Base-by-base conservation (phyloP, 78 protist species). In the Bigelowiella natans region DNA sequence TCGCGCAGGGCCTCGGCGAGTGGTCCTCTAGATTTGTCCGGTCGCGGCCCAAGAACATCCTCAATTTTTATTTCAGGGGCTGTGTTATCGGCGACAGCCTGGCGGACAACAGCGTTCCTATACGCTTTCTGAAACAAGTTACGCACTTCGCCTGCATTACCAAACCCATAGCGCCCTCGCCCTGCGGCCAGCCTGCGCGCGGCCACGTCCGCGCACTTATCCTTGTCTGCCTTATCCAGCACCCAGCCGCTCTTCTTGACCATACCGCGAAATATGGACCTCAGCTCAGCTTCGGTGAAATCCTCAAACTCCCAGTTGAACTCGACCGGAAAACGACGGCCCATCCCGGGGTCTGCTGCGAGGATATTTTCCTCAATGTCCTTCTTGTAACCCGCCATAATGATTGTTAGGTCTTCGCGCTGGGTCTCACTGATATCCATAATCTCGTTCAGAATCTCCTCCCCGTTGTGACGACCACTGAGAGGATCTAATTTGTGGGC, bases 351-450 rank as follows among this genome's bases (percentile, higher is more conserved):
- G 88, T 93, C 91, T 39, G 37, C 1, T 1, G 1, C 36, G 0
- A 36, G 26, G n/a, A 93, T 2, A 86, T 91, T 85, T 39, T 0
- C 2, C 30, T 39, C 85, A 88, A 93, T 93, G 39, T 88, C 64
- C 39, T 39, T 30, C 11, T 36, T 29, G 73, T 93, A 93, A 1
- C 94, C 95, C 29, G 34, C 1, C 51, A 93, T 37, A 2, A 93
- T 0, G 40, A 93, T 92, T n/a, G 89, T 83, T 31, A 11, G 0
- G 89, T 90, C 92, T 7, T 89, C 95, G 1, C 93, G 91, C 1
- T 92, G 88, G 36, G 0, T 18, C 2, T 51, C 88, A n/a, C n/a
- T n/a, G n/a, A n/a, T n/a, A n/a, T n/a, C n/a, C n/a, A n/a, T n/a
- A n/a, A n/a, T n/a, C n/a, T n/a, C n/a, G n/a, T n/a, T n/a, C n/a